Evolutionary conservation across 1,284 basidiomycete species (phyloP).

Genomic region (Abortiporus biennis): DNA sequence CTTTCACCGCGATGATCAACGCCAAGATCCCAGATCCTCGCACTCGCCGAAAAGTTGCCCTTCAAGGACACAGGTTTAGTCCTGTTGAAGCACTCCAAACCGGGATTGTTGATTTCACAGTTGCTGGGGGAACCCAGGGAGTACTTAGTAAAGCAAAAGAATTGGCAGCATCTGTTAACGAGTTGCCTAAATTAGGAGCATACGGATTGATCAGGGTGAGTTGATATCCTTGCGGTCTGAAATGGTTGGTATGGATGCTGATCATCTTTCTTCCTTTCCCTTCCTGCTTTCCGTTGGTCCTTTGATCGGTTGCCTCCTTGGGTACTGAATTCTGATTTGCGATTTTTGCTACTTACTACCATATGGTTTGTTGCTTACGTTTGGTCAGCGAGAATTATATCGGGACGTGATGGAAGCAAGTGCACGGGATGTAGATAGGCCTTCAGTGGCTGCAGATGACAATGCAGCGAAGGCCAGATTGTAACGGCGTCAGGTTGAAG

Average conservation of each 20-base stretch:
- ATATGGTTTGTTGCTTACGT: background rate
- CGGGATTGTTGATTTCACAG: constrained; percentile 73
- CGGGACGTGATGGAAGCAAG: constrained; percentile 29
- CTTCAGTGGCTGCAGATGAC: constrained; percentile 24
- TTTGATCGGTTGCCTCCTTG: too few species aligned
- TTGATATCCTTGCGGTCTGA: background rate
- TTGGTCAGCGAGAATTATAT: constrained; percentile 33
- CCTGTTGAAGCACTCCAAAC: constrained; percentile 64
- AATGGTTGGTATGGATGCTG: constrained; percentile 2
- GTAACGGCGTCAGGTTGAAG: constrained; percentile 13
- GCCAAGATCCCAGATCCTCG: constrained; percentile 59
- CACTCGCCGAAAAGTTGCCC: constrained; percentile 70
- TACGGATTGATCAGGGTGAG: constrained; percentile 62
- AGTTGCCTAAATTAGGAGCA: constrained; percentile 46
- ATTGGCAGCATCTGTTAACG: constrained; percentile 44
- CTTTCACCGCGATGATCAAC: constrained; percentile 62
- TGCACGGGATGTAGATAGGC: constrained; percentile 18
- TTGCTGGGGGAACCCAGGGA: constrained; percentile 44
- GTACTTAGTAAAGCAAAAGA: constrained; percentile 59
- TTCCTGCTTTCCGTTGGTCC: too few species aligned
- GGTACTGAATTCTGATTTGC: too few species aligned
- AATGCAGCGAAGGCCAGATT: constrained; percentile 27
- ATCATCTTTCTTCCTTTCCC: constrained; percentile 6
- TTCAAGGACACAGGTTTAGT: constrained; percentile 82
- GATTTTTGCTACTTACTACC: background rate